Evolutionary conservation across 495 filamentous ascomycete genomes (phyloP).

Genomic region (Neurospora africana): DNA sequence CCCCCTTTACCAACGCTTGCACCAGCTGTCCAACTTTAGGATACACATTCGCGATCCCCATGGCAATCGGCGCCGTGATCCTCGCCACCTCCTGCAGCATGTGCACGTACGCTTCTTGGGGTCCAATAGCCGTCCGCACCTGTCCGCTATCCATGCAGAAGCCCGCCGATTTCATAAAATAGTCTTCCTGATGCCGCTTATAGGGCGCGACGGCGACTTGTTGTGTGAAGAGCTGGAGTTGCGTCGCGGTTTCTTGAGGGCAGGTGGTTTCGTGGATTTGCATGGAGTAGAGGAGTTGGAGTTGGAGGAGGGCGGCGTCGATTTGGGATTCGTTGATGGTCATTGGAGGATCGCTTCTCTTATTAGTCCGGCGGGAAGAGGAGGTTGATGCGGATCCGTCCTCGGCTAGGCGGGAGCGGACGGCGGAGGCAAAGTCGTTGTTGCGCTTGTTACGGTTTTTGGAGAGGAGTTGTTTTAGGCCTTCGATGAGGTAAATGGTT

Average conservation of each 20-base stretch:
- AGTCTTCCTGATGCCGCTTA: slow-evolving; percentile 33
- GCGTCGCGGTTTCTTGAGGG: slow-evolving; percentile 61
- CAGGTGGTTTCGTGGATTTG: slow-evolving; percentile 63
- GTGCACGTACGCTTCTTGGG: slow-evolving; percentile 58
- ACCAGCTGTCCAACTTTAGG: slow-evolving; percentile 47
- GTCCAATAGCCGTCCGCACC: slow-evolving; percentile 60
- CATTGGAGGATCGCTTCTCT: slow-evolving; percentile 33
- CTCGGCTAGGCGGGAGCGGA: slow-evolving; percentile 43
- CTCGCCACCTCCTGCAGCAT: slow-evolving; percentile 73
- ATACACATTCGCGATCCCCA: slow-evolving; percentile 57
- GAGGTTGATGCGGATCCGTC: slow-evolving; percentile 4
- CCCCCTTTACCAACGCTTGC: slow-evolving; percentile 46
- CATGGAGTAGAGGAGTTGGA: slow-evolving; percentile 59
- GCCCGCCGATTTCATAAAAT: slow-evolving; percentile 37
- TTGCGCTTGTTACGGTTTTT: slow-evolving; percentile 61
- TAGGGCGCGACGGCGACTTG: slow-evolving; percentile 73
- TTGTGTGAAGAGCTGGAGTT: slow-evolving; percentile 67
- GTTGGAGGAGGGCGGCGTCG: slow-evolving; percentile 60
- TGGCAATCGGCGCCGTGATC: slow-evolving; percentile 63
- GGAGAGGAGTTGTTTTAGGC: slow-evolving; percentile 53
- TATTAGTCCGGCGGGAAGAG: slow-evolving; percentile 22
- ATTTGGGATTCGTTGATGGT: slow-evolving; percentile 60
- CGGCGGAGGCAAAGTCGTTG: slow-evolving; percentile 53
- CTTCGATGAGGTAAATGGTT: slow-evolving; percentile 70
- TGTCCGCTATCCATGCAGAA: slow-evolving; percentile 83